phyloP scores from a whole-genome alignment of 2,329 filamentous ascomycete species.

The Pseudopyricularia javanii region DNA sequence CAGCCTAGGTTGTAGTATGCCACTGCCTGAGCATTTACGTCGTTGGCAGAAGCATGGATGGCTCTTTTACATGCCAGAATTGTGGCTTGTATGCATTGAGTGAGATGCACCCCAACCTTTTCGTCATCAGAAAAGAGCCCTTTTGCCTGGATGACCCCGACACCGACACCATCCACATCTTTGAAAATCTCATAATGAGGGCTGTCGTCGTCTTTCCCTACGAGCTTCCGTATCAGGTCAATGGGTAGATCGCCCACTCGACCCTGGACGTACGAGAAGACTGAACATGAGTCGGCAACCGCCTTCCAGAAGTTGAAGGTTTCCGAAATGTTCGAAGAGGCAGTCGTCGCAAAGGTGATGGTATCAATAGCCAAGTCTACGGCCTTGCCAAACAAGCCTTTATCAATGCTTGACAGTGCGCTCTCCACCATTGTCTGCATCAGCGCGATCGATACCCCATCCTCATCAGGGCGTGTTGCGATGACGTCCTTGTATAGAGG shows the following conservation, averaged over 20 bases:
- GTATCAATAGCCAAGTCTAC: constrained; percentile 57
- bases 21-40: constrained; percentile 83
- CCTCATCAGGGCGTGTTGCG: constrained; percentile 54
- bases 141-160: constrained; percentile 29
- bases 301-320: constrained; percentile 96
- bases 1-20: constrained; percentile 95
- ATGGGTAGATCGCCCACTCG: constrained; percentile 51
- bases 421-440: constrained; percentile 81
- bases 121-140: constrained; percentile 34
- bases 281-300: constrained; percentile 73
- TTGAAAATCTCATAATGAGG: constrained; percentile 48
- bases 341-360: constrained; percentile 52
- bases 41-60: constrained; percentile 57
- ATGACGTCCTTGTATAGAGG: constrained; percentile 65
- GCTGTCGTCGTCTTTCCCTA: constrained; percentile 25
- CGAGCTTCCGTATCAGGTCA: constrained; percentile 40
- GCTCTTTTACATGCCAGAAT: constrained; percentile 84
- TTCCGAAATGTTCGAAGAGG: constrained; percentile 47
- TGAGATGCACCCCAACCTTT: constrained; percentile 35
- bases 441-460: constrained; percentile 77
- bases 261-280: constrained; percentile 70
- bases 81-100: constrained; percentile 52
- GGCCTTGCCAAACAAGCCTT: constrained; percentile 77
- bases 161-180: constrained; percentile 54
- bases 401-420: constrained; percentile 64